A percentile compares a stretch with the other conserved stretches of the same genome.
Evolutionary conservation across 2,329 filamentous ascomycete species (phyloP).

Genomic region (Fonsecaea multimorphosa): DNA sequence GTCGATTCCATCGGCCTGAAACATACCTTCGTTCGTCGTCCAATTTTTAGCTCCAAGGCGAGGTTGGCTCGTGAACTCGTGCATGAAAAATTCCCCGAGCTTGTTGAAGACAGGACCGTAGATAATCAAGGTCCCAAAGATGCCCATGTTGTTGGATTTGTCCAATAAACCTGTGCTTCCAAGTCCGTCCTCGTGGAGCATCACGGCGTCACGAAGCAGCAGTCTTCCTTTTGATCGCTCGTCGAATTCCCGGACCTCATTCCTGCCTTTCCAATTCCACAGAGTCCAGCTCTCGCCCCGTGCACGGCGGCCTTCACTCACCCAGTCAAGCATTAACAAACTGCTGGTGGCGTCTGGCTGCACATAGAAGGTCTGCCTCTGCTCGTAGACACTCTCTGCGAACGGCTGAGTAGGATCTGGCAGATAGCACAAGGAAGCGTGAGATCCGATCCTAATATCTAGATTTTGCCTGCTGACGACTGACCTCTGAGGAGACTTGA

Average conservation of each 20-base stretch:
- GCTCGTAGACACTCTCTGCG: conserved; percentile 79
- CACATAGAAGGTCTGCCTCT: conserved; percentile 77
- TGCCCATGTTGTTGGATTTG: conserved; percentile 58
- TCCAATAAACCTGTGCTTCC: conserved; percentile 39
- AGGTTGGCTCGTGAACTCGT: conserved; percentile 77
- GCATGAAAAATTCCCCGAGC: conserved; percentile 75
- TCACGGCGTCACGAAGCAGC: conserved; percentile 82
- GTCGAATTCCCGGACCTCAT: conserved; percentile 74
- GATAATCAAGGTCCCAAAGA: conserved; percentile 85
- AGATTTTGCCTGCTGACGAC: conserved; percentile 55
- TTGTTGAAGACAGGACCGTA: conserved; percentile 72
- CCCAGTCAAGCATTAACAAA: conserved; percentile 90
- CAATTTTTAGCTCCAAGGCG: conserved; percentile 85
- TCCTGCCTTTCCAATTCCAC: conserved; percentile 76
- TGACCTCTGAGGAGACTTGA: conserved; percentile 69
- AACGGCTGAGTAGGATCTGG: conserved; percentile 96
- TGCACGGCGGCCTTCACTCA: conserved; percentile 83
- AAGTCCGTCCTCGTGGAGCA: conserved; percentile 67
- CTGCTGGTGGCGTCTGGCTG: conserved; percentile 57
- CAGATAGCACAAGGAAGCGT: conserved; percentile 66
- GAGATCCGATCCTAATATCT: conserved; percentile 55
- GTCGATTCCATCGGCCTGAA: conserved; percentile 36
- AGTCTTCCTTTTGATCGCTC: conserved; percentile 59
- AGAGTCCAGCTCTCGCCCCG: conserved; percentile 90
- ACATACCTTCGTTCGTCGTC: conserved; percentile 44